Conservation (phyloP, 176 grass and related monocot species). For the Rhynchospora pubera region DNA sequence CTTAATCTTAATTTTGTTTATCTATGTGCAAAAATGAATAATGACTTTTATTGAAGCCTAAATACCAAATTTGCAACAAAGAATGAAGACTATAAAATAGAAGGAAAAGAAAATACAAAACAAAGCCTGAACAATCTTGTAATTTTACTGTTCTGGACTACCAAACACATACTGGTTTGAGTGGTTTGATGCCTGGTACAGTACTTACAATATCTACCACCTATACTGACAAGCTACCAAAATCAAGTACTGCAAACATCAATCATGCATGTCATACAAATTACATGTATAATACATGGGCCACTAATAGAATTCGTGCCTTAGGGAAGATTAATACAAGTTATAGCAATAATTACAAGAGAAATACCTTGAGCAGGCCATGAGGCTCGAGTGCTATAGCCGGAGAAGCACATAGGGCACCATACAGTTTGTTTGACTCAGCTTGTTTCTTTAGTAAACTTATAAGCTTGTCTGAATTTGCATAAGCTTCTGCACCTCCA, state of each 20-base stretch:
- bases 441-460: conserved; percentile 66
- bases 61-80: background rate
- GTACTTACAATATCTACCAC: background rate
- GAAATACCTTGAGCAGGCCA: conserved; percentile 56
- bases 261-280: background rate
- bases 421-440: conserved; percentile 50
- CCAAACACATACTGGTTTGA: background rate
- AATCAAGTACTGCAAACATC: background rate
- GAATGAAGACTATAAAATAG: background rate
- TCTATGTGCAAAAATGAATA: background rate
- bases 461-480: conserved; percentile 52
- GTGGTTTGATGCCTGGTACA: background rate
- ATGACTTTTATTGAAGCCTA: background rate
- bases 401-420: conserved; percentile 85
- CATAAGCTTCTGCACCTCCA: conserved; percentile 58
- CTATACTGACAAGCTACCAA: background rate
- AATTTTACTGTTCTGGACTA: background rate
- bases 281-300: background rate
- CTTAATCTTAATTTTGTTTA: background rate
- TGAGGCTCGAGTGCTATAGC: conserved; percentile 58
- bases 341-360: background rate
- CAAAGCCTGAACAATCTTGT: background rate
- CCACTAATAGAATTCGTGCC: background rate
- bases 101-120: background rate
- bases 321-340: background rate